Conservation (phyloP, 306 rosid species). For the Quercus bicolor region DNA sequence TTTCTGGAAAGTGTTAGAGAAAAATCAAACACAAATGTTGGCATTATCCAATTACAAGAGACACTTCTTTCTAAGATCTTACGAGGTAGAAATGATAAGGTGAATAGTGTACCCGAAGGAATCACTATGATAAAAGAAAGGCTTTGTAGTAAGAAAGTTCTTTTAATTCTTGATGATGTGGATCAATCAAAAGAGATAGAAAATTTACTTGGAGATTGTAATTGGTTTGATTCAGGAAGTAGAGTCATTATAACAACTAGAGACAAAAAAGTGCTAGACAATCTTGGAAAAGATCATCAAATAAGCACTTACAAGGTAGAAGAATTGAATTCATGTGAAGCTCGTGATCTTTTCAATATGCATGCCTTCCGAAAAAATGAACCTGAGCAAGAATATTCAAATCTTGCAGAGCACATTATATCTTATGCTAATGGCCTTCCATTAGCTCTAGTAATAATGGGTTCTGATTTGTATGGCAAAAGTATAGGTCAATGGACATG, state of each 20-base stretch:
- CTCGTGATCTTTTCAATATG: no score
- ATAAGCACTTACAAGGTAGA: background rate
- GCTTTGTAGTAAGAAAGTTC: constrained; percentile 7
- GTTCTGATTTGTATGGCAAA: no score
- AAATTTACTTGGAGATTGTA: background rate
- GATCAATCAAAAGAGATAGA: background rate
- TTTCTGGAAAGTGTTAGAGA: constrained; percentile 7
- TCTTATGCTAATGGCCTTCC: background rate
- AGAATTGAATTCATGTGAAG: background rate
- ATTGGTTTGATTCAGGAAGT: constrained; percentile 17
- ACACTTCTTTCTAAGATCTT: constrained; percentile 6
- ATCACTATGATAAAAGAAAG: constrained; percentile 1
- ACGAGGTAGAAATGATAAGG: background rate
- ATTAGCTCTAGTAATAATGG: background rate
- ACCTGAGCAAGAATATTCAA: background rate
- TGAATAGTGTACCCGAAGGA: background rate
- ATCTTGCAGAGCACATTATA: background rate
- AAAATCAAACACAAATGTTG: background rate
- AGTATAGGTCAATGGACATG: background rate
- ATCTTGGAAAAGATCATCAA: background rate
- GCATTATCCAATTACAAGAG: constrained; percentile 13
- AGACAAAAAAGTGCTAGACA: background rate
- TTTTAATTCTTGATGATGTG: constrained; percentile 23
- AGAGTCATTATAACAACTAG: constrained; percentile 14
- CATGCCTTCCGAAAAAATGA: background rate